A percentile compares a stretch with the other conserved stretches of the same genome.
phyloP scores from a whole-genome alignment of 805 yeast genomes.

The Candida oleophila region DNA sequence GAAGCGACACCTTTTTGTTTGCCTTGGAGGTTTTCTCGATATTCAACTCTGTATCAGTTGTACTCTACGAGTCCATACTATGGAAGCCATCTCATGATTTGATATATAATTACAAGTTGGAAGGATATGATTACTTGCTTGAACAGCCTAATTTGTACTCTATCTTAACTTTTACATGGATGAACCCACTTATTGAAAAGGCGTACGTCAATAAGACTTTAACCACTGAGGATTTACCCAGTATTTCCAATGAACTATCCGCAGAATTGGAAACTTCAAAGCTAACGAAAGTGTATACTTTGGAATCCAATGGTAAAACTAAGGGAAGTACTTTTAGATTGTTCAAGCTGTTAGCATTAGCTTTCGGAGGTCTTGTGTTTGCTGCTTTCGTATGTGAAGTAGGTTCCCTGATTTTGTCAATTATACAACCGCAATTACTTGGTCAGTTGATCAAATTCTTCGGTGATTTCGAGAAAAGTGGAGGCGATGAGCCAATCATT shows the following conservation, averaged over 20 bases:
- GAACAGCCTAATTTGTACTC: constrained; percentile 33
- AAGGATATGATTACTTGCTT: constrained; percentile 8
- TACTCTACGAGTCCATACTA: constrained; percentile 35
- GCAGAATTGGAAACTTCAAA: constrained; percentile 17
- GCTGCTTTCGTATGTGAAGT: constrained; percentile 24
- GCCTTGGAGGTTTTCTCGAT: constrained; percentile 26
- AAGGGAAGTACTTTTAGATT: constrained; percentile 9
- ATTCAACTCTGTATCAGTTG: constrained; percentile 27
- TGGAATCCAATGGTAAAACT: constrained; percentile 2
- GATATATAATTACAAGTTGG: constrained; percentile 21
- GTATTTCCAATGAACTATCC: constrained; percentile 23
- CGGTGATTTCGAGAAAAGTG: constrained; percentile 34
- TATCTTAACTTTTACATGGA: constrained; percentile 45
- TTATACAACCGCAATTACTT: constrained; percentile 83
- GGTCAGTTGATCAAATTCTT: constrained; percentile 63
- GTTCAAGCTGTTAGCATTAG: constrained; percentile 17
- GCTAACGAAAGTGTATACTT: constrained; percentile 9
- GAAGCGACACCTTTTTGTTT: constrained; percentile 8
- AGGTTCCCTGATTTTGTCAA: constrained; percentile 28
- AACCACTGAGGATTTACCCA: constrained; percentile 30
- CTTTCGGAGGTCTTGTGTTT: constrained; percentile 25
- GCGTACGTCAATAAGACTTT: constrained; percentile 39
- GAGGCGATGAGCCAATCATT: constrained; percentile 44
- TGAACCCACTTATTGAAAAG: constrained; percentile 43
- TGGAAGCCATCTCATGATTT: constrained; percentile 45